phyloP scores from a whole-genome alignment of 2,329 filamentous ascomycete species.

The Fusarium sp. region DNA sequence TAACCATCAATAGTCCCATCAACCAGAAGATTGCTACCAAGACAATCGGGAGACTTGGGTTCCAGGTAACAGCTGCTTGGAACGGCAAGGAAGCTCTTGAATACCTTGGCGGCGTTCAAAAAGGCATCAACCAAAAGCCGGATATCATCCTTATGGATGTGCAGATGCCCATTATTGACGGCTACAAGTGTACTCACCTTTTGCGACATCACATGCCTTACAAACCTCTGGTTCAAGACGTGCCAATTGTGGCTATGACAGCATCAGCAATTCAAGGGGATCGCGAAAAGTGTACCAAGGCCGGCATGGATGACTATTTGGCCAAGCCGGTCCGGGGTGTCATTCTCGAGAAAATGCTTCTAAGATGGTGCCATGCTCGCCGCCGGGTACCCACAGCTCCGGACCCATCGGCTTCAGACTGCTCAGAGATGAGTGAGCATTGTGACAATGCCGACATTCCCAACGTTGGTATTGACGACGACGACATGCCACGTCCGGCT shows the following conservation, averaged over 20 bases:
- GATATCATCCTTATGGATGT: slow-evolving; percentile 84
- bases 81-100: slow-evolving; percentile 83
- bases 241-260: slow-evolving; percentile 85
- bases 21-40: slow-evolving; percentile 82
- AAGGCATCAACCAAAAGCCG: slow-evolving; percentile 65
- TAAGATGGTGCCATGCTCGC: slow-evolving; percentile 69
- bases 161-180: slow-evolving; percentile 81
- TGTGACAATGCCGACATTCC: slow-evolving; percentile 57
- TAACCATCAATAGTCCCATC: slow-evolving; percentile 61
- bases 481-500: slow-evolving; percentile 30
- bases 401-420: slow-evolving; percentile 54
- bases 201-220: slow-evolving; percentile 76
- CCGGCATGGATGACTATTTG: slow-evolving; percentile 82
- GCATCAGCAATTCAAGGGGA: slow-evolving; percentile 83
- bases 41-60: slow-evolving; percentile 78
- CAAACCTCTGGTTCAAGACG: slow-evolving; percentile 66
- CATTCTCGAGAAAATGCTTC: slow-evolving; percentile 75
- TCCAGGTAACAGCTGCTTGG: slow-evolving; percentile 77
- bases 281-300: slow-evolving; percentile 76
- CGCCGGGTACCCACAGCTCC: slow-evolving; percentile 41
- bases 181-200: slow-evolving; percentile 80
- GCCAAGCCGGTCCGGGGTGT: slow-evolving; percentile 78
- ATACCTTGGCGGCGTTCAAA: slow-evolving; percentile 69
- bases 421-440: slow-evolving; percentile 58
- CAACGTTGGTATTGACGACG: slow-evolving; percentile 50